phyloP scores from a whole-genome alignment of 208 protist species.

The Crithidia brevicula region DNA sequence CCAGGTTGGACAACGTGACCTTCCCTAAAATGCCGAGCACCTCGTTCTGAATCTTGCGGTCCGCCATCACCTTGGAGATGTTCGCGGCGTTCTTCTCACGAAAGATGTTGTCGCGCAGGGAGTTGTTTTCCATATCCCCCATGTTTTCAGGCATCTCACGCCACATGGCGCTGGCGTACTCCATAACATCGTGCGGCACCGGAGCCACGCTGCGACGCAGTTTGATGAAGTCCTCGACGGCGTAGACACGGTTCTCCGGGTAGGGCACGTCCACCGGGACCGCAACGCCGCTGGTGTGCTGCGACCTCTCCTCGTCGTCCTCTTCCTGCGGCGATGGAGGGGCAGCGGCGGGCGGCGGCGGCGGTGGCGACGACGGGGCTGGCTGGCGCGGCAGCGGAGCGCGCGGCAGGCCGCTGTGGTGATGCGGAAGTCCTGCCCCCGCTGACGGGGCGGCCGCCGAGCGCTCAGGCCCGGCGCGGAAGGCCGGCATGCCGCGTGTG shows the following conservation, averaged over 20 bases:
- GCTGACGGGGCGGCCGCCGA: not conserved
- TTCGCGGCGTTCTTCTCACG: constrained; percentile 54
- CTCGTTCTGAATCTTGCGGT: constrained; percentile 87
- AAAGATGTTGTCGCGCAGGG: constrained; percentile 76
- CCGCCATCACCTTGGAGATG: constrained; percentile 65
- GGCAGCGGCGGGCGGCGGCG: not conserved
- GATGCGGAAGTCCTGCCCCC: not conserved
- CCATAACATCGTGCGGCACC: constrained; percentile 47
- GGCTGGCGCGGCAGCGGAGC: constrained; percentile 16
- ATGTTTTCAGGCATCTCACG: constrained; percentile 81
- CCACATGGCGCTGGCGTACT: constrained; percentile 69
- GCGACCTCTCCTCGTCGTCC: constrained; percentile 2
- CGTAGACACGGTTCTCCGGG: constrained; percentile 75
- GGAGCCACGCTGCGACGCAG: constrained; percentile 43
- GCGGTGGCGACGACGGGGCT: not conserved
- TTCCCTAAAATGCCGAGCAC: constrained; percentile 87
- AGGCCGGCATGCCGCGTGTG: constrained; percentile 18
- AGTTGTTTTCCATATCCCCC: constrained; percentile 61
- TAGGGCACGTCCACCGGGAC: constrained; percentile 32
- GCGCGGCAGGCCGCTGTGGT: constrained; percentile 20
- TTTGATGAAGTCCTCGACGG: constrained; percentile 54
- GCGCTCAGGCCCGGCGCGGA: not conserved
- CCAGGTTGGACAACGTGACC: constrained; percentile 73
- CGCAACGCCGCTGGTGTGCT: too few relatives aligned
- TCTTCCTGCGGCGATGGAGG: not conserved